Base-by-base conservation (phyloP, 1,284 basidiomycete species). In the Fomitopsis pinicola region DNA sequence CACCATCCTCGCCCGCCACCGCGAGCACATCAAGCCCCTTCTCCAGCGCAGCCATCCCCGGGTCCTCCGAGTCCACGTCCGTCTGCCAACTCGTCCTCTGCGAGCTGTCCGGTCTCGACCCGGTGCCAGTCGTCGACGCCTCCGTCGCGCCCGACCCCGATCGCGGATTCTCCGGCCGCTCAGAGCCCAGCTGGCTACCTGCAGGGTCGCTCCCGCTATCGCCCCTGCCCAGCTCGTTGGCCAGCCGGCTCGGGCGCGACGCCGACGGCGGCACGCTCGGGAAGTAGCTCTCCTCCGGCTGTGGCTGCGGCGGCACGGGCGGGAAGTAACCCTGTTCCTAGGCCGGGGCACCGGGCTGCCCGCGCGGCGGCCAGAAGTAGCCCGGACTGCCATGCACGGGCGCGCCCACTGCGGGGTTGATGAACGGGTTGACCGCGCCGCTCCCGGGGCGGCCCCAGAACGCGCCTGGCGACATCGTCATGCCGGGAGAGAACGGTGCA, bases 401-500 rank as follows among this genome's bases (percentile, higher is more conserved):
- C 42, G 87, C 88, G 17, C 89, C 89, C 0, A 88, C 86, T 15
- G 86, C 81, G 5, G 87, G 80, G 63, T 89, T 89, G 58, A 88
- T 83, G 71, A 79, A 82, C 56, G 85, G 80, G 66, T 88, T 86
- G 58, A 40, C 71, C 69, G 28, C 76, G 67, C 65, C 77, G 72
- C 67, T 62, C 17, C 81, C 82, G 3, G 83, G 80, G 8, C 81
- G 76, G 8, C 84, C 84, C 81, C 85, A 91, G 68, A 89, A 86
- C 33, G 85, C 73, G 1, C 89, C 88, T 19, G 89, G 88, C 19
- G 84, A 86, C 82, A 91, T 86, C 22, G 84, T 79, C n/a, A 83
- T 76, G 22, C 85, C 87, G 2, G 88, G 86, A 0, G 86, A 87
- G 76, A 89, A 86, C 19, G 80, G 73, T 38, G 74, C 73, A 64